Base-by-base conservation (phyloP, 495 filamentous ascomycete species). In the Penicillium coprophilum region DNA sequence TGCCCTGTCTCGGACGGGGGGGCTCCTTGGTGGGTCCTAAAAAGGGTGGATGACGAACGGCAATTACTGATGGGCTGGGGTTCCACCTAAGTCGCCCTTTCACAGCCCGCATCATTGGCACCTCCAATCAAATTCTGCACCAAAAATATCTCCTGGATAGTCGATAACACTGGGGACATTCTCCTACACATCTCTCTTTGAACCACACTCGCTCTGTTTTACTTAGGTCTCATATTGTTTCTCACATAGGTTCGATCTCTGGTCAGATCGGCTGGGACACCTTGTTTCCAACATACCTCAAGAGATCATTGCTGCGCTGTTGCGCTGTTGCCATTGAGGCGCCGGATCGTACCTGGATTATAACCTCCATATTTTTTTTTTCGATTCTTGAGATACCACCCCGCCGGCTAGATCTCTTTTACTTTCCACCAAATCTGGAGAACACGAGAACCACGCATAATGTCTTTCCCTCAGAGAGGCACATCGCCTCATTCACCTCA, bases 121-220 rank as follows among this genome's bases (percentile, higher is more conserved):
- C 59, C 59, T 57, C 65, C 62, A 61, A 62, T 65, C 62, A 65
- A 46, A 60, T 59, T 39, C 43, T 53, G 51, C 48, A 49, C 64
- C 64, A 64, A 67, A 67, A 67, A 67, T 67, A 67, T 64, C 61
- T 67, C 56, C 56, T 57, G 41, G 58, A 46, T 51, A 40, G 24
- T 27, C 24, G 30, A 48, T 53, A 40, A 39, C 32, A 39, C 52
- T 54, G 50, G 50, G 43, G 20, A 19, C 46, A 8, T 36, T 23
- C 36, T 23, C 50, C 21, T 31, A 11, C 30, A 23, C 40, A 46
- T 36, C 20, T 54, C 7, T 36, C 41, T 46, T 52, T 21, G 23
- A 30, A 30, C 21, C 1, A 43, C 40, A 2, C 10, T 43, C 40
- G 17, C 34, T 27, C 32, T 24, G 8, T 38, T 19, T 7, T 17